phyloP scores from a whole-genome alignment of 768 basidiomycete species.

The Ramaria sp. region DNA sequence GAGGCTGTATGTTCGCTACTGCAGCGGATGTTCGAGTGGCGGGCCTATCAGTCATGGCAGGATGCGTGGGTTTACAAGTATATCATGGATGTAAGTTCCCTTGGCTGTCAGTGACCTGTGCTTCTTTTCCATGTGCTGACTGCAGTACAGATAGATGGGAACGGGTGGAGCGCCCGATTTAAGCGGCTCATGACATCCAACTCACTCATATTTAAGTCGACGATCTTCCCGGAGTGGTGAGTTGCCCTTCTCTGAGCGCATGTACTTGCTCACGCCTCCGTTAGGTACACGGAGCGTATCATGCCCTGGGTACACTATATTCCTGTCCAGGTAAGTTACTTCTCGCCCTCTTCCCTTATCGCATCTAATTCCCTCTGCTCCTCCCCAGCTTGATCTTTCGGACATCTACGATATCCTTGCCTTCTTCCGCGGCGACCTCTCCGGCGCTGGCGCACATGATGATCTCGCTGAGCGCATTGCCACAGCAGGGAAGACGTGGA shows the following conservation, averaged over 20 bases:
- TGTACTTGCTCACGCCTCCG: background rate
- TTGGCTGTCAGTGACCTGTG: background rate
- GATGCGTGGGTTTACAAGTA: conserved; percentile 53
- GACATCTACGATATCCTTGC: conserved; percentile 62
- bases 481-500: conserved; percentile 45
- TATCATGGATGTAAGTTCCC: conserved; percentile 38
- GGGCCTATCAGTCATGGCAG: conserved; percentile 29
- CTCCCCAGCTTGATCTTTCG: conserved; percentile 37
- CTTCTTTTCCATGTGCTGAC: too few relatives aligned
- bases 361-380: too few relatives aligned
- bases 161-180: conserved; percentile 62
- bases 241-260: conserved; percentile 8
- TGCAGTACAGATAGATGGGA: conserved; percentile 39
- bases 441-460: conserved; percentile 48
- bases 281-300: conserved; percentile 45
- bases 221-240: conserved; percentile 67
- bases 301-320: conserved; percentile 69
- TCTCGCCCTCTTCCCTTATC: background rate
- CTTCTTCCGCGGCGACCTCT: conserved; percentile 60
- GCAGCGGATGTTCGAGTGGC: conserved; percentile 39
- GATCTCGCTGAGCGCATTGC: conserved; percentile 48
- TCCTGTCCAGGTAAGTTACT: conserved; percentile 36
- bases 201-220: conserved; percentile 56
- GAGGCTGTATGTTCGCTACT: conserved; percentile 33
- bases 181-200: conserved; percentile 54